A percentile compares a stretch with the other conserved stretches of the same genome.
phyloP scores from a whole-genome alignment of 306 rosid species.

The Styphnolobium japonicum region DNA sequence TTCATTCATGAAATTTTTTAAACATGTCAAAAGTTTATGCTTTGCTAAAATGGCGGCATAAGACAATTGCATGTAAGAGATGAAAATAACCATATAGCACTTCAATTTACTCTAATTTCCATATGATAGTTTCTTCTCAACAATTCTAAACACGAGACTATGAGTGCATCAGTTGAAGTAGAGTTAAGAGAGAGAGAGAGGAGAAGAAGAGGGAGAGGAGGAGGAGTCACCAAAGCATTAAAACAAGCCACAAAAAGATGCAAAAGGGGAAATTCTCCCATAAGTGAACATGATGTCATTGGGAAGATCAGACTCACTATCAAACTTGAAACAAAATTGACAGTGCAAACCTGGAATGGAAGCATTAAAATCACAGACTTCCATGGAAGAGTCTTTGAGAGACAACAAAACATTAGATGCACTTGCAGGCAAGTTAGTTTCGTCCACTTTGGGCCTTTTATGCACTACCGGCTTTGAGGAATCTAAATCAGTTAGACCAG shows the following conservation, averaged over 20 bases:
- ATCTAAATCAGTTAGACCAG: slow-evolving; percentile 22
- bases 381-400: slow-evolving; percentile 20
- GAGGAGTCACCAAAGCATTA: not conserved
- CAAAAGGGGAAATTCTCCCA: not conserved
- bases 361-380: slow-evolving; percentile 23
- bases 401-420: slow-evolving; percentile 1
- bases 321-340: slow-evolving; percentile 3
- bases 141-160: not conserved
- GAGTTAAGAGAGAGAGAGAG: not conserved
- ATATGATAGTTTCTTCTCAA: not conserved
- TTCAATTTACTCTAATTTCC: not conserved
- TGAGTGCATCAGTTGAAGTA: not conserved
- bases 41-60: not conserved
- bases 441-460: slow-evolving; percentile 38
- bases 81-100: not conserved
- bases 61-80: not conserved
- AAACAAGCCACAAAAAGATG: not conserved
- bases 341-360: slow-evolving; percentile 55
- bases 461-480: not conserved
- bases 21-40: not conserved
- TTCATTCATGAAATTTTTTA: not conserved
- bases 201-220: not conserved
- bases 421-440: slow-evolving; percentile 17
- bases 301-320: not conserved
- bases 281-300: not conserved